These are phyloP conservation scores for Aureobasidium sp. DNA, from an alignment of 2,329 filamentous ascomycete genomes.

Conservation along the genomic window DNA sequence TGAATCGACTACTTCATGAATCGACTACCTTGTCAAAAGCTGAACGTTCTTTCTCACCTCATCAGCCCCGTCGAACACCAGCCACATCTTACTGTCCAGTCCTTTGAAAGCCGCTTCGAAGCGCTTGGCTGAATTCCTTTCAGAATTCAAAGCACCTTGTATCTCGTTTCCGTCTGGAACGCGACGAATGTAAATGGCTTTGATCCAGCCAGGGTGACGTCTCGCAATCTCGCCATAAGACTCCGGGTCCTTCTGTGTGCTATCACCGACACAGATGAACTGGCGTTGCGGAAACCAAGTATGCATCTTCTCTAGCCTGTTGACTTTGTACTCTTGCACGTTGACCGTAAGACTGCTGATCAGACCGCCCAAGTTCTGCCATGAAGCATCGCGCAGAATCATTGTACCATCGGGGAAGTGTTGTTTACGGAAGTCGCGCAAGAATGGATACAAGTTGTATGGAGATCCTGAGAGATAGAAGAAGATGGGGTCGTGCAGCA, in stretches of 20 bases:
- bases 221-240: conserved; percentile 74
- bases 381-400: conserved; percentile 76
- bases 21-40: not conserved
- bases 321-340: conserved; percentile 79
- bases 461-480: conserved; percentile 93
- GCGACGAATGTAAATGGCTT: conserved; percentile 77
- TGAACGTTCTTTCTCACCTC: conserved; percentile 47
- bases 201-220: conserved; percentile 67
- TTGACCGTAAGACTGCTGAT: conserved; percentile 71
- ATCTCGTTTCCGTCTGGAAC: conserved; percentile 57
- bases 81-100: conserved; percentile 66
- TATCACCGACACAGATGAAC: conserved; percentile 82
- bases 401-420: conserved; percentile 73
- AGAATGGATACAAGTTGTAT: conserved; percentile 87
- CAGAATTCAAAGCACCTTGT: conserved; percentile 66
- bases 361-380: conserved; percentile 76
- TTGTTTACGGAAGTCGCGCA: conserved; percentile 63
- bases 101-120: conserved; percentile 79
- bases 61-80: conserved; percentile 70
- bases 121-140: conserved; percentile 57
- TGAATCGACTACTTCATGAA: not conserved
- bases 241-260: conserved; percentile 86
- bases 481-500: conserved; percentile 60
- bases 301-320: conserved; percentile 70
- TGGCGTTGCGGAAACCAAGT: conserved; percentile 70